Evolutionary conservation across 78 protist species (phyloP), one percentile per base, ranked within the genome.

Genomic region (Cyanophora paradoxa): DNA sequence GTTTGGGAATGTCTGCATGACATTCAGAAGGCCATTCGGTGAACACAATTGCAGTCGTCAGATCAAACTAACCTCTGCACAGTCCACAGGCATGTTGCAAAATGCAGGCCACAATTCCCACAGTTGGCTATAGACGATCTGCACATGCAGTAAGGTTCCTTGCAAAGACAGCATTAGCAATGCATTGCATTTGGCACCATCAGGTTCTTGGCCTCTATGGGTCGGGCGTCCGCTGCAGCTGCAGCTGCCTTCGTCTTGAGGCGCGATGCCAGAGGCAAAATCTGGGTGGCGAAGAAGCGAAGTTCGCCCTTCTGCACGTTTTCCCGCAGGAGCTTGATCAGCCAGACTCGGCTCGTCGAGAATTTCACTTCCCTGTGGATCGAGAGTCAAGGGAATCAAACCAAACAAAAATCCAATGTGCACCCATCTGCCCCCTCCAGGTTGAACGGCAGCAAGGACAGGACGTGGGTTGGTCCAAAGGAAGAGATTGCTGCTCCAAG

Each of bases 191-290:
- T 13, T 5, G n/a, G 31, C 31, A 22, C 31, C 71, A 65, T 65
- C 39, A 65, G 13, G 71, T 65, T 65, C 71, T 65, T 65, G 31
- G 71, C 71, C 33, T 65, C 71, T 1, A 65, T 54, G 1, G 71
- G 56, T 19, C 48, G 46, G 26, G n/a, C 48, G 19, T 20, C 40
- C 46, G 24, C 48, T 16, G 37, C 71, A 2, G 71, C 71, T 4
- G 71, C 71, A 6, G 41, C 16, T 17, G 57, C 71, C n/a, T 8
- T n/a, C n/a, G 1, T 0, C 54, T 6, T 48, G 39, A 65, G 48
- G 34, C 20, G 7, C 39, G 37, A 48, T 24, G 71, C 71, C 39
- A 65, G 71, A 5, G 71, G 71, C 33, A 65, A 54, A 36, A 65
- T 48, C 19, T 10, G 17, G n/a, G 17, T 13, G 40, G 20, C 52